phyloP scores from a whole-genome alignment of 371 early-diverging fungal species.

The Blyttiomyces sp. region DNA sequence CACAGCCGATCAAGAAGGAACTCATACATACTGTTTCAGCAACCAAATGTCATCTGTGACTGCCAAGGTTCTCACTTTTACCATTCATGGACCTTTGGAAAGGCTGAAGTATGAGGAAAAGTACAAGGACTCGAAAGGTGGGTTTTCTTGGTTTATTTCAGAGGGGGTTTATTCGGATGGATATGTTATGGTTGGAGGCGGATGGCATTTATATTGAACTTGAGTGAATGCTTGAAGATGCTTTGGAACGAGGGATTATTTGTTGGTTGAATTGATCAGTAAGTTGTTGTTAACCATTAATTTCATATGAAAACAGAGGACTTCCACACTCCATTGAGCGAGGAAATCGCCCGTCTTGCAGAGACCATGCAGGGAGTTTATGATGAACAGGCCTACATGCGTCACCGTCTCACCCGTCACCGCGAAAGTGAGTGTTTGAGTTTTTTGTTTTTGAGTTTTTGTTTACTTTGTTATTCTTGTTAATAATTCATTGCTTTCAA shows the following conservation, averaged over 20 bases:
- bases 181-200: no score
- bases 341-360: not conserved
- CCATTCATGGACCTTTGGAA: conserved; percentile 33
- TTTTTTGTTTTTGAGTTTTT: conserved; percentile 41
- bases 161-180: no score
- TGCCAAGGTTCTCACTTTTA: conserved; percentile 29
- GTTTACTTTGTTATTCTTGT: no score
- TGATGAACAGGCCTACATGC: not conserved
- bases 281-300: not conserved
- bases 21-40: conserved; percentile 71
- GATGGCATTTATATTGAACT: no score
- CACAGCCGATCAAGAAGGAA: conserved; percentile 53
- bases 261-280: no score
- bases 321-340: conserved; percentile 8
- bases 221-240: no score
- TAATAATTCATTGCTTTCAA: not conserved
- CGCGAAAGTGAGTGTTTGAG: conserved; percentile 4
- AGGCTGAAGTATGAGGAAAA: conserved; percentile 23
- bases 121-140: conserved; percentile 11
- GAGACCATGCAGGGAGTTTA: not conserved
- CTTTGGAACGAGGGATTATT: no score
- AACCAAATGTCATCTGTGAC: conserved; percentile 38
- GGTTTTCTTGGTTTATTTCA: not conserved
- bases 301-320: not conserved
- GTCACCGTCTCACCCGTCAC: conserved; percentile 32